Conservation (phyloP, 2,329 filamentous ascomycete species). For the Davidsoniella neocaledoniae region DNA sequence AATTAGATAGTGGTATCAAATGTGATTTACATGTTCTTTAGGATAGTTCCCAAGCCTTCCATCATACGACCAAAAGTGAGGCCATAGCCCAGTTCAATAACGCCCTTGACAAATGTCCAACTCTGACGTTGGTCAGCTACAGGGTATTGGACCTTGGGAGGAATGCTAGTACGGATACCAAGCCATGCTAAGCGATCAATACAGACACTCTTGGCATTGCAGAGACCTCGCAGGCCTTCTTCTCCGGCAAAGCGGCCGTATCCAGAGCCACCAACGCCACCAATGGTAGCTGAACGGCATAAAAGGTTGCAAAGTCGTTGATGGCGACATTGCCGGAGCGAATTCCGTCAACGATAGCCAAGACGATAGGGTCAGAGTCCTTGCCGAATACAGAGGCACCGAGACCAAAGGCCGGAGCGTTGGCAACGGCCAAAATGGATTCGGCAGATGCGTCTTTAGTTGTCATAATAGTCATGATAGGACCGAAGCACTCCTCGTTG, state of each 20-base stretch:
- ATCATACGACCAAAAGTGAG: constrained; percentile 23
- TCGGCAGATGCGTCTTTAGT: constrained; percentile 41
- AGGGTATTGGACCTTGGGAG: constrained; percentile 65
- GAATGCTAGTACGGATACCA: constrained; percentile 60
- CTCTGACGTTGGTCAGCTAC: constrained; percentile 45
- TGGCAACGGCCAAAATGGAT: constrained; percentile 61
- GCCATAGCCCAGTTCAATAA: constrained; percentile 46
- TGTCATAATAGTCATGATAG: constrained; percentile 73
- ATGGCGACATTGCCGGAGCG: constrained; percentile 81
- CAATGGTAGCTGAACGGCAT: constrained; percentile 86
- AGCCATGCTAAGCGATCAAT: constrained; percentile 50
- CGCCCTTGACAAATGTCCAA: constrained; percentile 47
- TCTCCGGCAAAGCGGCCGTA: constrained; percentile 88
- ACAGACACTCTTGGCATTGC: constrained; percentile 78
- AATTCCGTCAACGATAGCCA: constrained; percentile 48
- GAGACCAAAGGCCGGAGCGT: constrained; percentile 70
- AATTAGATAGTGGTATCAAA: background rate
- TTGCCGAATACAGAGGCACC: constrained; percentile 77
- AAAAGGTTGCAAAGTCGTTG: constrained; percentile 90
- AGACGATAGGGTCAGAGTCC: constrained; percentile 40
- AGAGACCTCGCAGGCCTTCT: constrained; percentile 70
- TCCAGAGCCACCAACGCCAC: constrained; percentile 72
- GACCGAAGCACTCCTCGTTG: constrained; percentile 81
- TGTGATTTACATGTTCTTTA: constrained; percentile 24
- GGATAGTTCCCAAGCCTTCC: constrained; percentile 24